These are phyloP conservation scores for Debaryomycetaceae sp. DNA, from an alignment of 1,139 yeast genomes.

Conservation along the genomic window DNA sequence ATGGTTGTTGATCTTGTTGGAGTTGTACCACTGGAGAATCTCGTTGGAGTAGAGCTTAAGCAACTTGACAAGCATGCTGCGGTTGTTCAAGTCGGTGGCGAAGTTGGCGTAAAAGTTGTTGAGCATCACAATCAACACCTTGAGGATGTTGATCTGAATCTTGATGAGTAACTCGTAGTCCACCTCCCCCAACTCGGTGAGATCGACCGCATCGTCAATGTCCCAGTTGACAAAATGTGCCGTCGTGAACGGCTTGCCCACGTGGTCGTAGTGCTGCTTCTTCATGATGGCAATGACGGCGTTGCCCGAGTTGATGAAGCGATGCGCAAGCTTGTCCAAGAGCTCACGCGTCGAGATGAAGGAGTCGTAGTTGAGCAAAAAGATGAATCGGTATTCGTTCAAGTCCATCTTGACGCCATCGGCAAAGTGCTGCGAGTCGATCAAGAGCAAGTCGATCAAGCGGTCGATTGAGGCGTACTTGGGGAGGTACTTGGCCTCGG, in stretches of 20 bases:
- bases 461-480: conserved; percentile 38
- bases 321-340: conserved; percentile 39
- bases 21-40: conserved; percentile 65
- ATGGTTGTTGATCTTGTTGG: conserved; percentile 37
- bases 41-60: conserved; percentile 69
- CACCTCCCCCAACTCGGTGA: conserved; percentile 39
- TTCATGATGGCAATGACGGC: conserved; percentile 47
- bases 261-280: conserved; percentile 13
- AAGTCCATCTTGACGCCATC: conserved; percentile 36
- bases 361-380: conserved; percentile 39
- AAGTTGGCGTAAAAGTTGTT: conserved; percentile 74
- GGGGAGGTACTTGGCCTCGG: conserved; percentile 33
- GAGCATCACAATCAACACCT: conserved; percentile 68
- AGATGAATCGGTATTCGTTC: conserved; percentile 42
- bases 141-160: conserved; percentile 79
- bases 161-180: conserved; percentile 57
- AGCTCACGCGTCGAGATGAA: conserved; percentile 41
- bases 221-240: conserved; percentile 53
- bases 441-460: conserved; percentile 37
- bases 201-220: conserved; percentile 30
- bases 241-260: conserved; percentile 10
- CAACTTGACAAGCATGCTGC: conserved; percentile 59
- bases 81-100: conserved; percentile 61
- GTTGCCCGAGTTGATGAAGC: conserved; percentile 44
- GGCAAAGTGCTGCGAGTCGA: conserved; percentile 37